Conservation (phyloP, 2,329 filamentous ascomycete species). For the Ustulina deusta region DNA sequence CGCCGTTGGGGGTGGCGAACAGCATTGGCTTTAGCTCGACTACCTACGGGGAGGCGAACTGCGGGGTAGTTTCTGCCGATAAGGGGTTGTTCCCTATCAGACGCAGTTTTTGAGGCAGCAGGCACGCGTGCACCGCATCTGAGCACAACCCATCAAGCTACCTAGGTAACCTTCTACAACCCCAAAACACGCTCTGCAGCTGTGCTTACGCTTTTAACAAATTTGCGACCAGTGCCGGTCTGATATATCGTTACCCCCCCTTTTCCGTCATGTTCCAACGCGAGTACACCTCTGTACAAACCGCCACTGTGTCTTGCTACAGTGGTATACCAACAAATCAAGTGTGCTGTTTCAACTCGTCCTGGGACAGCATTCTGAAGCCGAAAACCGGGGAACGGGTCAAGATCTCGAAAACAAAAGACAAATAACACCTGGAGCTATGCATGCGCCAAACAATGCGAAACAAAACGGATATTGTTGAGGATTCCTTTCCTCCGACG, state of each 20-base stretch:
- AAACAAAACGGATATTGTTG: conserved; percentile 29
- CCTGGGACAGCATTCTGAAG: conserved; percentile 1
- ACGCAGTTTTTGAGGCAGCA: neutral
- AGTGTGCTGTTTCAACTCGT: neutral
- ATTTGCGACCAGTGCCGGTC: neutral
- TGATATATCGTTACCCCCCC: conserved; percentile 3
- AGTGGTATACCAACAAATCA: neutral
- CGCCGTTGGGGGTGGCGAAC: neutral
- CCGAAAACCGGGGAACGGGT: conserved; percentile 1
- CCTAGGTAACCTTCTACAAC: neutral
- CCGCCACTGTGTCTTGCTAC: neutral
- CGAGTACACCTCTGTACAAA: conserved; percentile 22
- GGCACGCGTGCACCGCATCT: neutral
- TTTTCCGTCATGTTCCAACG: conserved; percentile 11
- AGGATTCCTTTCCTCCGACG: conserved; percentile 1
- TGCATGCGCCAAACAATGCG: conserved; percentile 39
- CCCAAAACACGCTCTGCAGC: neutral
- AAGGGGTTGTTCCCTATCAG: conserved; percentile 7
- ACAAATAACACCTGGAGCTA: conserved; percentile 39
- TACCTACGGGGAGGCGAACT: conserved; percentile 9
- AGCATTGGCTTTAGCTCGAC: too few relatives aligned
- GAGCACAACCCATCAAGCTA: neutral
- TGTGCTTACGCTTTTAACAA: neutral
- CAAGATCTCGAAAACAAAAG: conserved; percentile 16
- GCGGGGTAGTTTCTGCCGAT: conserved; percentile 34